Evolutionary conservation across 352 stramenopile genomes (phyloP).

Genomic region (Pythium dissimile): DNA sequence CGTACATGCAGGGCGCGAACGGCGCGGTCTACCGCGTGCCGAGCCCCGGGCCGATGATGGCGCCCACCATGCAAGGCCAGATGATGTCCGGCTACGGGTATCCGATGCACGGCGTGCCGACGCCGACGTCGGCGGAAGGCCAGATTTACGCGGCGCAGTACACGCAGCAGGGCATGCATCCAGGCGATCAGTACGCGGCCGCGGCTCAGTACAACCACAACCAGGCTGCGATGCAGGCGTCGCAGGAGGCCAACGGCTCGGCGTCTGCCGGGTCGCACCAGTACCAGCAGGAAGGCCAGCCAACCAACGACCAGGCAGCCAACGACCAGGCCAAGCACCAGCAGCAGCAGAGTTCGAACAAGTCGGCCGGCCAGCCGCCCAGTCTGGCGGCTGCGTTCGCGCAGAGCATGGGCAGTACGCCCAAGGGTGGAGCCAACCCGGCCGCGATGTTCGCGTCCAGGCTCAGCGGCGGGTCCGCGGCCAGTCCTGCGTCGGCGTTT

Average conservation of each 20-base stretch:
- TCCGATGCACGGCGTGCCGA: constrained; percentile 12
- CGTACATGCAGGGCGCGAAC: constrained; percentile 14
- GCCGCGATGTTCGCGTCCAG: constrained; percentile 44
- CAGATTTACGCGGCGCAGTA: constrained; percentile 12
- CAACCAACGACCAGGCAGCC: constrained; percentile 19
- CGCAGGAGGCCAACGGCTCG: background rate
- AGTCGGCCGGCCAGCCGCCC: background rate
- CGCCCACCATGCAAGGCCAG: constrained; percentile 28
- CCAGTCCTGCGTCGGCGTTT: constrained; percentile 32
- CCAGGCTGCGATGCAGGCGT: constrained; percentile 12
- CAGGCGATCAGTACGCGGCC: constrained; percentile 17
- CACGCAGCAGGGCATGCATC: constrained; percentile 13
- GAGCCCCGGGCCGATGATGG: constrained; percentile 20
- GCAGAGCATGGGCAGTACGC: constrained; percentile 31
- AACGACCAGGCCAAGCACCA: background rate
- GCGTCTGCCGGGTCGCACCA: background rate
- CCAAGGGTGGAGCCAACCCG: constrained; percentile 24
- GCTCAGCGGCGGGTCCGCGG: background rate
- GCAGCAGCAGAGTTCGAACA: constrained; percentile 3
- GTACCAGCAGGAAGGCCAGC: constrained; percentile 20
- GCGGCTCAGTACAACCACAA: constrained; percentile 20
- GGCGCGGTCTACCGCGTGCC: constrained; percentile 19
- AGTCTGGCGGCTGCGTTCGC: constrained; percentile 36
- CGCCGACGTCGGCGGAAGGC: background rate
- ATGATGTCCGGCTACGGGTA: constrained; percentile 44